Conservation (phyloP, 345 rosid species). For the Moricandia moricandioides region DNA sequence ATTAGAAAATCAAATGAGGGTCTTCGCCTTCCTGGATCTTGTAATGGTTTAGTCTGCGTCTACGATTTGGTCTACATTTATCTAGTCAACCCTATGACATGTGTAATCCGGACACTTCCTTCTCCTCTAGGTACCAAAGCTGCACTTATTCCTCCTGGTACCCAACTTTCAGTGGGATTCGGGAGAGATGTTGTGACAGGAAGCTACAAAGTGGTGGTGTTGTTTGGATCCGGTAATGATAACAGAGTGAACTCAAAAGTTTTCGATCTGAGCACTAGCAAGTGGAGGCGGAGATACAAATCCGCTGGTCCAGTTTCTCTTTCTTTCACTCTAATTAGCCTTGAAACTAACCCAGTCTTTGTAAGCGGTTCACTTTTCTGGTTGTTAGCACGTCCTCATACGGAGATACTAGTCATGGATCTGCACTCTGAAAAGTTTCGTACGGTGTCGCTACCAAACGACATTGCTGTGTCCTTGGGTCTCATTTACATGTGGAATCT, state of each 20-base stretch:
- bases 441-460: background rate
- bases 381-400: background rate
- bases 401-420: conserved; percentile 11
- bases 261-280: background rate
- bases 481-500: conserved; percentile 6
- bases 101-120: background rate
- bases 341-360: background rate
- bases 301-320: background rate
- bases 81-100: background rate
- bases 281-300: conserved; percentile 14
- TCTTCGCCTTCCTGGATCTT: conserved; percentile 8
- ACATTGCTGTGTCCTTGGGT: background rate
- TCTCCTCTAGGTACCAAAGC: conserved; percentile 5
- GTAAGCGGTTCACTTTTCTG: conserved; percentile 14
- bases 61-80: background rate
- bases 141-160: no score
- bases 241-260: background rate
- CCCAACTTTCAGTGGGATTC: conserved; percentile 8
- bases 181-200: conserved; percentile 20
- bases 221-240: background rate
- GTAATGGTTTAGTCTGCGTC: conserved; percentile 15
- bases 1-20: background rate
- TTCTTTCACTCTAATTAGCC: background rate
- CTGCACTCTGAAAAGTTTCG: conserved; percentile 14
- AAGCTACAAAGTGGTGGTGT: conserved; percentile 7